phyloP scores from a whole-genome alignment of 2,329 filamentous ascomycete genomes.

The Botrytis galanthina region DNA sequence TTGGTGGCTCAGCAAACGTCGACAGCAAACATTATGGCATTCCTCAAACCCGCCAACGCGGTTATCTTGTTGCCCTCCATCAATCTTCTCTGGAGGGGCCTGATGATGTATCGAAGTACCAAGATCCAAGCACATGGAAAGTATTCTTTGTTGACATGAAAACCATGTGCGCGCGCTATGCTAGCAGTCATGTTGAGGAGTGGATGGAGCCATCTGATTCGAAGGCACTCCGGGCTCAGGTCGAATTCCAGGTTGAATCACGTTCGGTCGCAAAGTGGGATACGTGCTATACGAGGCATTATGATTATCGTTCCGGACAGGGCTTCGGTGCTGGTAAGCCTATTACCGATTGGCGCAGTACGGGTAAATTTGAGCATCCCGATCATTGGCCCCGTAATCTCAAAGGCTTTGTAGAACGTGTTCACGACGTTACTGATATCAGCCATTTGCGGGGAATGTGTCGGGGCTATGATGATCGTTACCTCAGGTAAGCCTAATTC shows the following conservation, averaged over 20 bases:
- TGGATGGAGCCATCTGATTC: conserved; percentile 57
- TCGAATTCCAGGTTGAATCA: conserved; percentile 31
- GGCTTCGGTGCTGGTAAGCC: conserved; percentile 50
- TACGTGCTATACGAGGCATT: conserved; percentile 49
- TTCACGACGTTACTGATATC: conserved; percentile 66
- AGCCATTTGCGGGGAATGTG: conserved; percentile 51
- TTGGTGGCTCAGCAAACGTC: conserved; percentile 47
- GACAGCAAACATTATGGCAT: conserved; percentile 73
- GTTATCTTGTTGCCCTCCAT: conserved; percentile 59
- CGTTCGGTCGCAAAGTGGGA: conserved; percentile 28
- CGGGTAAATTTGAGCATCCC: conserved; percentile 45
- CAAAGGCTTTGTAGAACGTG: conserved; percentile 53
- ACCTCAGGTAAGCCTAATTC: conserved; percentile 50
- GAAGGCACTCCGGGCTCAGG: neutral
- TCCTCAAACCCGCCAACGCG: conserved; percentile 64
- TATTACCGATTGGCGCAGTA: conserved; percentile 58
- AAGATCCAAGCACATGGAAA: conserved; percentile 7
- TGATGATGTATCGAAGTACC: neutral
- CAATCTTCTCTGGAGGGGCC: neutral
- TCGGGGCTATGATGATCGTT: conserved; percentile 55
- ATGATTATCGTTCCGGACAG: conserved; percentile 49
- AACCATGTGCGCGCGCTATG: conserved; percentile 44
- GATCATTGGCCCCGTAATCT: conserved; percentile 52
- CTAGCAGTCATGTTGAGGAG: conserved; percentile 60
- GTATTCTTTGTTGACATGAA: neutral